These are phyloP conservation scores for Paecilomyces formosus DNA, from an alignment of 2,329 filamentous ascomycete genomes.

Conservation along the genomic window DNA sequence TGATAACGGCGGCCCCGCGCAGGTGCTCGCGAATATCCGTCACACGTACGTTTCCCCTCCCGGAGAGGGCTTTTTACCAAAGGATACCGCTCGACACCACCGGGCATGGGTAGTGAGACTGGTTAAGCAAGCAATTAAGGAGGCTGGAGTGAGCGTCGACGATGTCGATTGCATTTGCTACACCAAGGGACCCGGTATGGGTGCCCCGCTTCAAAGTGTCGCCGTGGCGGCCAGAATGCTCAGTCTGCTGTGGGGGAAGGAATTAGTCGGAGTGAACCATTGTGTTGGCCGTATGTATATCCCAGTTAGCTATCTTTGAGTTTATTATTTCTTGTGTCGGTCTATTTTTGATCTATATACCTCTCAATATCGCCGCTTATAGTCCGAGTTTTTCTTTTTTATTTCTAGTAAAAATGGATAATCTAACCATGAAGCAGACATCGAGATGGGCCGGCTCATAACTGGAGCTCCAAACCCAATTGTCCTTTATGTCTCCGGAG, in stretches of 20 bases:
- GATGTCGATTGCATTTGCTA: conserved; percentile 92
- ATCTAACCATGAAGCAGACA: conserved; percentile 46
- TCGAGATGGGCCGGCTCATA: conserved; percentile 95
- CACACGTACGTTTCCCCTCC: conserved; percentile 91
- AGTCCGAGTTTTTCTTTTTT: not conserved
- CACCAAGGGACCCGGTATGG: conserved; percentile 94
- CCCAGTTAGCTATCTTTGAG: not conserved
- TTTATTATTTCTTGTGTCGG: not conserved
- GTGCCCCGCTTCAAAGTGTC: conserved; percentile 79
- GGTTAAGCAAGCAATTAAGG: conserved; percentile 69
- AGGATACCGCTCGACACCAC: conserved; percentile 92
- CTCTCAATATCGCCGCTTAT: not conserved
- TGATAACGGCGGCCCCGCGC: conserved; percentile 46
- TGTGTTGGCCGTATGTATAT: conserved; percentile 68
- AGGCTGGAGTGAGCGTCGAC: conserved; percentile 53
- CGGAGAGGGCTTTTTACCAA: conserved; percentile 89
- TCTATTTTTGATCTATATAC: not conserved
- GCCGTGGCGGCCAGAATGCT: conserved; percentile 79
- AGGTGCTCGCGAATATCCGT: conserved; percentile 84
- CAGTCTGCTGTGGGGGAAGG: conserved; percentile 73
- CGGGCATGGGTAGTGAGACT: conserved; percentile 73
- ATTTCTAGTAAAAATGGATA: conserved; percentile 5
- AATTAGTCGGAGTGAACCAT: conserved; percentile 93
- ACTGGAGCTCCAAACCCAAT: conserved; percentile 87
- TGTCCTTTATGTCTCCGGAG: conserved; percentile 89